phyloP scores from a whole-genome alignment of 192 early-diverging fungal genomes.

The Powellomyces hirtus region DNA sequence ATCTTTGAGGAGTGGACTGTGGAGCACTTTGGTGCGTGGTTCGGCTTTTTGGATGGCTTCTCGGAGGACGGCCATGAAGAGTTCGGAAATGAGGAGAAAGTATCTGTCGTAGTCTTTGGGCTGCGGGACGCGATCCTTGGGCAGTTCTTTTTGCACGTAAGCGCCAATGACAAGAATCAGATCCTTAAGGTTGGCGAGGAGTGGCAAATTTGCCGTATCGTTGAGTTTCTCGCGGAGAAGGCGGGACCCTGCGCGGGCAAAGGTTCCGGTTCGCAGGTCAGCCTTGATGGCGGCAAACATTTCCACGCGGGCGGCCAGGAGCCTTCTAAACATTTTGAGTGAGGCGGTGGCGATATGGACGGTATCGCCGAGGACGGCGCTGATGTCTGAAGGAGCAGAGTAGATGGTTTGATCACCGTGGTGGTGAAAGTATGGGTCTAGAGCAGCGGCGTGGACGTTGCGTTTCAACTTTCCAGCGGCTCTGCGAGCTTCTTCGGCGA shows the following conservation, averaged over 20 bases:
- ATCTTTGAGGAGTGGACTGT: conserved; percentile 25
- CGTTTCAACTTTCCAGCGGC: conserved; percentile 2
- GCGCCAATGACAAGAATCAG: conserved; percentile 27
- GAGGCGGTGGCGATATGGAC: conserved; percentile 15
- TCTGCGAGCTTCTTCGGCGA: conserved; percentile 11
- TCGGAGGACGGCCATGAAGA: conserved; percentile 28
- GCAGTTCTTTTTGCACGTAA: conserved; percentile 28
- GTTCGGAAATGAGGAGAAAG: conserved; percentile 17
- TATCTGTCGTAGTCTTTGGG: conserved; percentile 27
- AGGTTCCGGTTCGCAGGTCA: conserved; percentile 20
- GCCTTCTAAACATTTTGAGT: conserved; percentile 21
- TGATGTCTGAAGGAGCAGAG: not conserved
- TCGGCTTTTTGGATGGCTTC: conserved; percentile 33
- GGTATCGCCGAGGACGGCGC: conserved; percentile 23
- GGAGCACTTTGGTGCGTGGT: conserved; percentile 20
- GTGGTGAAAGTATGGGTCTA: not conserved
- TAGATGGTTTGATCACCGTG: not conserved
- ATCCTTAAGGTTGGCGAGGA: conserved; percentile 21
- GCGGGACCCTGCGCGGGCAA: conserved; percentile 15
- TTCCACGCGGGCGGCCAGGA: conserved; percentile 10
- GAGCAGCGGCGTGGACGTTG: not conserved
- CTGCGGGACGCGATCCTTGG: not conserved
- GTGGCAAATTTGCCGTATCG: not conserved
- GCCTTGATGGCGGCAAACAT: conserved; percentile 13
- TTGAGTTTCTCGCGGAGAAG: conserved; percentile 10